These are phyloP conservation scores for Backusella luteola DNA, from an alignment of 192 early-diverging fungal genomes.

Conservation along the genomic window DNA sequence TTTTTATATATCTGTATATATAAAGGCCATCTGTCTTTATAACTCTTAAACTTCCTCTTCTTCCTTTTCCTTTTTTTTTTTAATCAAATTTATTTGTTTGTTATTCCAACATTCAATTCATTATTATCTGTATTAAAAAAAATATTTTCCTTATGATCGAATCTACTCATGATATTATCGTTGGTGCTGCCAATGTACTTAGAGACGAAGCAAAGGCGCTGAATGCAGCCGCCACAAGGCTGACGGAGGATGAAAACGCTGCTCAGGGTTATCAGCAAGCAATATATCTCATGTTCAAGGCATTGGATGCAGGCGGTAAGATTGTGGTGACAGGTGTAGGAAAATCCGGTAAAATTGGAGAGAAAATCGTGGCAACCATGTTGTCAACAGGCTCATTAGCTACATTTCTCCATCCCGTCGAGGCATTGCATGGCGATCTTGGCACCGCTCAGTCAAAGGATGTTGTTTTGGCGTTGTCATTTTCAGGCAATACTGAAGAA, in stretches of 20 bases:
- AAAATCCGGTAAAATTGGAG: conserved; percentile 48
- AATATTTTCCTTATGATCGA: neutral
- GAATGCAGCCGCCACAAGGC: conserved; percentile 29
- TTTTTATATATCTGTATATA: neutral
- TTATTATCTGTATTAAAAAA: neutral
- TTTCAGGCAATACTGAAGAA: conserved; percentile 48
- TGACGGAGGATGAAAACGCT: neutral
- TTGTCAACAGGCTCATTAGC: conserved; percentile 39
- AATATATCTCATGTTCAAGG: conserved; percentile 29
- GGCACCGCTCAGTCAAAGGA: conserved; percentile 36
- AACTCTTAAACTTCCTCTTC: rapidly evolving
- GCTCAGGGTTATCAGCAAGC: conserved; percentile 37
- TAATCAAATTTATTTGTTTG: too few relatives aligned
- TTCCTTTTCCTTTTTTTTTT: too few relatives aligned
- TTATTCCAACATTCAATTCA: neutral
- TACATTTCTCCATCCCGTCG: conserved; percentile 44
- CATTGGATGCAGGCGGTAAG: conserved; percentile 41
- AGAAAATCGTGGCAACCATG: conserved; percentile 46
- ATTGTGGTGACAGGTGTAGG: conserved; percentile 47
- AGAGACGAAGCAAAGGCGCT: conserved; percentile 37
- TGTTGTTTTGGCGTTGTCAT: conserved; percentile 42
- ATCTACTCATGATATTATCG: conserved; percentile 18
- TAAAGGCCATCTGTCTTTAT: too few relatives aligned
- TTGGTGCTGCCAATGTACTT: conserved; percentile 37
- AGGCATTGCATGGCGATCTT: conserved; percentile 47